A percentile compares a stretch with the other conserved stretches of the same genome.
phyloP scores from a whole-genome alignment of 2,329 filamentous ascomycete species.

The Periconia sp. region DNA sequence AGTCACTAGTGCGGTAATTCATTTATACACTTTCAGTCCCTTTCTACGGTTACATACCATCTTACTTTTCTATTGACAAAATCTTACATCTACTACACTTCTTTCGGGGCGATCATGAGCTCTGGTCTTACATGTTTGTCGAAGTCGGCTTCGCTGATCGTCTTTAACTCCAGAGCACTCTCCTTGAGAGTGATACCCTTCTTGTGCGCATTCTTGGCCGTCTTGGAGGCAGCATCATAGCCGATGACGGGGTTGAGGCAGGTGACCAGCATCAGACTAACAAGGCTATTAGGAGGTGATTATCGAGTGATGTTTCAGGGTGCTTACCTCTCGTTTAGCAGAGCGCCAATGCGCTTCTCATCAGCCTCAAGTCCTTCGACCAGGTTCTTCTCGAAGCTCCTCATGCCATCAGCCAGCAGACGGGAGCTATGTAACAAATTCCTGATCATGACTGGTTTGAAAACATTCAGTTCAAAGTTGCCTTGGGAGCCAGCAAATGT shows the following conservation, averaged over 20 bases:
- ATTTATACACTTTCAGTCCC: background rate
- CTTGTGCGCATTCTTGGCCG: conserved; percentile 84
- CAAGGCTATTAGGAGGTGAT: background rate
- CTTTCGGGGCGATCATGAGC: conserved; percentile 88
- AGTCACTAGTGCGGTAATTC: too few species aligned
- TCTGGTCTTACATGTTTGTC: conserved; percentile 89
- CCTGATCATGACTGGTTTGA: conserved; percentile 95
- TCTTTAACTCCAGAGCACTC: conserved; percentile 91
- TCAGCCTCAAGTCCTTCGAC: conserved; percentile 89
- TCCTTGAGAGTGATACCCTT: conserved; percentile 94
- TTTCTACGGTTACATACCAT: conserved; percentile 5
- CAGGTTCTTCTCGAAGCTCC: conserved; percentile 92
- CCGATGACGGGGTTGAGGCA: conserved; percentile 96
- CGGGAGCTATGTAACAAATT: conserved; percentile 93
- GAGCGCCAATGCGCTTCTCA: conserved; percentile 85
- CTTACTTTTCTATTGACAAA: too few species aligned
- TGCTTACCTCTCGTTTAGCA: conserved; percentile 91
- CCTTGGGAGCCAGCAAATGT: conserved; percentile 97
- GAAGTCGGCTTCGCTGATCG: conserved; percentile 87
- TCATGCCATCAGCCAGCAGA: conserved; percentile 90
- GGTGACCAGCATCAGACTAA: conserved; percentile 94
- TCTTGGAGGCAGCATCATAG: conserved; percentile 43
- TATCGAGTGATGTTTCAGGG: background rate
- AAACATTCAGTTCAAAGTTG: conserved; percentile 98
- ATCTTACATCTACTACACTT: conserved; percentile 27